phyloP scores from a whole-genome alignment of 2,329 filamentous ascomycete species.

The Diaporthe citrichinensis region DNA sequence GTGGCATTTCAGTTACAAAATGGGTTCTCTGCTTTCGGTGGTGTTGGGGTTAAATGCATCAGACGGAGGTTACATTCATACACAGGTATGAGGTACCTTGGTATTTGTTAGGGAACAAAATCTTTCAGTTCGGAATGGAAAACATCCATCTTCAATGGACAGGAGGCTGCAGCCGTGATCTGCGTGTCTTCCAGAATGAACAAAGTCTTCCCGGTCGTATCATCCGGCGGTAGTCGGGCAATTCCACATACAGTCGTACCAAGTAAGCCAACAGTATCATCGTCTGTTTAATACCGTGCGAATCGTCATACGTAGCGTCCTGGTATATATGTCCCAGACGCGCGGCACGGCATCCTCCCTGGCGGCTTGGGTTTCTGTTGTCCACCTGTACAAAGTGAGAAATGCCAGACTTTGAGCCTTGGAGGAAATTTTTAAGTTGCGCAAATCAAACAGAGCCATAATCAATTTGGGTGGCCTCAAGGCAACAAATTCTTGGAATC shows the following conservation, averaged over 20 bases:
- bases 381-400: no score
- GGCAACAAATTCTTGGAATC: not conserved
- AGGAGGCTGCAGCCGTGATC: not conserved
- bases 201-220: no score
- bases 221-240: no score
- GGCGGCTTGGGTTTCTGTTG: no score
- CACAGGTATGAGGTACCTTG: not conserved
- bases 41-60: not conserved
- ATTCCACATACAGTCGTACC: no score
- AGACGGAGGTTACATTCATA: not conserved
- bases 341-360: no score
- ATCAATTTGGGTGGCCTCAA: no score
- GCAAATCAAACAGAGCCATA: not conserved
- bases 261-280: no score
- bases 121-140: not conserved
- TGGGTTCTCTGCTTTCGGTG: not conserved
- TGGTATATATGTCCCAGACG: no score
- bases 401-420: no score
- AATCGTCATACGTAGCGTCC: no score
- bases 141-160: not conserved
- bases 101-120: not conserved
- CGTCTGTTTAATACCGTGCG: accelerated
- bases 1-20: not conserved
- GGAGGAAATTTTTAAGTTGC: accelerated
- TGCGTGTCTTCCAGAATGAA: not conserved